phyloP scores from a whole-genome alignment of 1,139 yeast genomes.

The Candida anutae region DNA sequence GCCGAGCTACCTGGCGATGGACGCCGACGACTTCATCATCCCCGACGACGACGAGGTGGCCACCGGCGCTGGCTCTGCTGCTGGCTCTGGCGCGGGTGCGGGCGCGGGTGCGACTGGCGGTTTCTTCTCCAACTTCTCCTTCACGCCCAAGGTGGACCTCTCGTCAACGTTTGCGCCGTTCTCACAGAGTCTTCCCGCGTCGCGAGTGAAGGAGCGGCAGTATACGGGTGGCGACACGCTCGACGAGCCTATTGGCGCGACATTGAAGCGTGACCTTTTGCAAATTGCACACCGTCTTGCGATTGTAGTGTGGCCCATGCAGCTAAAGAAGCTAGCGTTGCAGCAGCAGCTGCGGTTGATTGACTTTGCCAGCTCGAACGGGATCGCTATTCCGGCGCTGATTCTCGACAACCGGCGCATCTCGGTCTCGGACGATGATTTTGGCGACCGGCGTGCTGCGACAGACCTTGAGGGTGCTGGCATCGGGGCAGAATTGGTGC shows the following conservation, averaged over 20 bases:
- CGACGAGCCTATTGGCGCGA: constrained; percentile 71
- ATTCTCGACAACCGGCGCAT: constrained; percentile 22
- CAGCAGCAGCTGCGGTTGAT: constrained; percentile 37
- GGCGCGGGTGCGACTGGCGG: not conserved
- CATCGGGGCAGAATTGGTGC: constrained; percentile 10
- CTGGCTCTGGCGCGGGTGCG: not conserved
- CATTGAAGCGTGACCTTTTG: constrained; percentile 58
- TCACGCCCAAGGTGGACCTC: constrained; percentile 35
- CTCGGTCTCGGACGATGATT: constrained; percentile 22
- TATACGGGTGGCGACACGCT: constrained; percentile 79
- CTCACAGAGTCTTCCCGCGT: constrained; percentile 26
- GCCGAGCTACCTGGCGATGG: constrained; percentile 7
- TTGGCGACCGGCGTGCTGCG: no score
- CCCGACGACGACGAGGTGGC: constrained; percentile 12
- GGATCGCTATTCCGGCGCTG: constrained; percentile 37
- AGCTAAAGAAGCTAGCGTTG: constrained; percentile 34
- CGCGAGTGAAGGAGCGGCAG: constrained; percentile 59
- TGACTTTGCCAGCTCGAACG: constrained; percentile 37
- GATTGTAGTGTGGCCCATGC: constrained; percentile 68
- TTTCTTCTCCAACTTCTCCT: constrained; percentile 5
- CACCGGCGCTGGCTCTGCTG: not conserved
- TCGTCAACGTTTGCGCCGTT: constrained; percentile 35
- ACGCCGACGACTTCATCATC: constrained; percentile 14
- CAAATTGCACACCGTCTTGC: constrained; percentile 59
- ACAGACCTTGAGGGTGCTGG: constrained; percentile 6